Evolutionary conservation across 2,329 filamentous ascomycete genomes (phyloP).

Genomic region (Sclerotinia minor): DNA sequence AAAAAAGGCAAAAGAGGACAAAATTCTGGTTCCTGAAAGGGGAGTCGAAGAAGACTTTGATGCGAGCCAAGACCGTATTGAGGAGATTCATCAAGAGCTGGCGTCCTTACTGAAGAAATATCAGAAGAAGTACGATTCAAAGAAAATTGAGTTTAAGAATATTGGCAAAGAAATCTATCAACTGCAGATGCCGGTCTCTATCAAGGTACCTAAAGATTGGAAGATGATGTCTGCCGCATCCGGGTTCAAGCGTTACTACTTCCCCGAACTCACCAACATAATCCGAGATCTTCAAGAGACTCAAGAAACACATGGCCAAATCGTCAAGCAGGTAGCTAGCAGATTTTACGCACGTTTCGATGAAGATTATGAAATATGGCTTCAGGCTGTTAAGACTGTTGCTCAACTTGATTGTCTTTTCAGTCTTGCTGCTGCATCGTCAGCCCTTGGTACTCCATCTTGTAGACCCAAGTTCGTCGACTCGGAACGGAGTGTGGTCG

Average conservation of each 20-base stretch:
- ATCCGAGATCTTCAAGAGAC: conserved; percentile 90
- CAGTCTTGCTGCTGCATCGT: conserved; percentile 85
- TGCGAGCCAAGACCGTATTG: conserved; percentile 72
- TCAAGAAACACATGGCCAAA: conserved; percentile 89
- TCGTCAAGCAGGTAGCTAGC: conserved; percentile 80
- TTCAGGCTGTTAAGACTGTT: conserved; percentile 84
- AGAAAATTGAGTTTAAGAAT: conserved; percentile 70
- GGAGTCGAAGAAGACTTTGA: conserved; percentile 95
- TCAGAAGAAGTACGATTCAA: conserved; percentile 72
- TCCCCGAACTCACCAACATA: conserved; percentile 74
- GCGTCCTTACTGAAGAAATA: conserved; percentile 69
- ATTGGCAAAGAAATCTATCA: conserved; percentile 98
- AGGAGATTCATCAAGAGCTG: conserved; percentile 72
- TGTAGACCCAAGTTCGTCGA: conserved; percentile 89
- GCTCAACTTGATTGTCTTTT: conserved; percentile 94
- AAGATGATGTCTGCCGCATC: conserved; percentile 95
- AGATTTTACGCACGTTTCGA: conserved; percentile 89
- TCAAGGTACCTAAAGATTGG: conserved; percentile 85
- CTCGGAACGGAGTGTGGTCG: conserved; percentile 79
- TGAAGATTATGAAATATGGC: conserved; percentile 79
- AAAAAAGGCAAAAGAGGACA: conserved; percentile 72
- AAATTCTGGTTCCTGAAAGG: conserved; percentile 78
- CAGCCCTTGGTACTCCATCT: conserved; percentile 78
- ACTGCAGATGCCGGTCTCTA: conserved; percentile 80
- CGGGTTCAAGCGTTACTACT: conserved; percentile 92